phyloP scores from a whole-genome alignment of 495 filamentous ascomycete genomes.

The Annulohypoxylon moriforme region DNA sequence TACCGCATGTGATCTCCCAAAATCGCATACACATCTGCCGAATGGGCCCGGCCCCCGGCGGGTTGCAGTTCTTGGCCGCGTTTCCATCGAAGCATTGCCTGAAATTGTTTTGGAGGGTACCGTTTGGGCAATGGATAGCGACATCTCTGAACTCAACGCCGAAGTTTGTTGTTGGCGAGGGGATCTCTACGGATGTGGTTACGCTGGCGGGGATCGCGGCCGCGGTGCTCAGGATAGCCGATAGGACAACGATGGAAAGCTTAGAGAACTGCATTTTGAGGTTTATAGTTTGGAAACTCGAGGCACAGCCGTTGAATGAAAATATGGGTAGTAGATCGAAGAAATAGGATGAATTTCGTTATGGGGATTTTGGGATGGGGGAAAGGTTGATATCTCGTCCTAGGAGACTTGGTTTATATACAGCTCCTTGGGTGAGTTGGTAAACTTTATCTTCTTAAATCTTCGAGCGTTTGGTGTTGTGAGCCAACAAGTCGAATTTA shows the following conservation, averaged over 20 bases:
- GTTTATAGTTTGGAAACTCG: not conserved
- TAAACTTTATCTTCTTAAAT: not conserved
- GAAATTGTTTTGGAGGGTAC: not conserved
- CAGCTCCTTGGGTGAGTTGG: not conserved
- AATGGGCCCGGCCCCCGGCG: not conserved
- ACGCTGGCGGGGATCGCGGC: not conserved
- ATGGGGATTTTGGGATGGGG: not conserved
- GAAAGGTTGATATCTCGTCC: not conserved
- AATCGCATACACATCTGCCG: constrained; percentile 2
- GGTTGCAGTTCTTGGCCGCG: not conserved
- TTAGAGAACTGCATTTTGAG: not conserved
- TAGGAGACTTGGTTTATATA: not conserved
- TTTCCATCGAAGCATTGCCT: constrained; percentile 1
- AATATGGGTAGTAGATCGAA: not conserved
- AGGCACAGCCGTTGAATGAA: not conserved
- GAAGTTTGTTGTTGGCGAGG: not conserved
- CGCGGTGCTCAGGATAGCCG: not conserved
- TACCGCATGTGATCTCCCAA: constrained; percentile 29
- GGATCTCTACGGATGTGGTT: not conserved
- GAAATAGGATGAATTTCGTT: not conserved
- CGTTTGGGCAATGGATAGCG: not conserved
- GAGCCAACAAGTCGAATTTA: not conserved
- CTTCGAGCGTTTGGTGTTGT: not conserved
- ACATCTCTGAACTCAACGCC: not conserved
- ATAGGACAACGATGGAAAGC: not conserved